Evolutionary conservation across 2,329 filamentous ascomycete genomes (phyloP).

Genomic region (Taxawa tesnikishii): DNA sequence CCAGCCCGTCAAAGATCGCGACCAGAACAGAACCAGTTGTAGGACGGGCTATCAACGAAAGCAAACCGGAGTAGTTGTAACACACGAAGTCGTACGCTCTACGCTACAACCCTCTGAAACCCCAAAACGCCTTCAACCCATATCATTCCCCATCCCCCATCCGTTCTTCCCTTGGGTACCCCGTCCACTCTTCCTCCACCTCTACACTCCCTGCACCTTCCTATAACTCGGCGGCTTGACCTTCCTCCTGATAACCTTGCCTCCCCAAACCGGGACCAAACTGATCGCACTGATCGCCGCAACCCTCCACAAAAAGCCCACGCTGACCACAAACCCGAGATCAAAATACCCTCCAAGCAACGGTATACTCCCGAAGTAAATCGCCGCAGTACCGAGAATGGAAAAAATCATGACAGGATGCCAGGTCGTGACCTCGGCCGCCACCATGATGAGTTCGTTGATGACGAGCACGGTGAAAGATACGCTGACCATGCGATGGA

Average conservation of each 20-base stretch:
- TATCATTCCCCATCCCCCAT: too few species aligned
- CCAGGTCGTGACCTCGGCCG: slow-evolving; percentile 93
- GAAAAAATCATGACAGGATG: slow-evolving; percentile 81
- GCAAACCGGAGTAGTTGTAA: too few species aligned
- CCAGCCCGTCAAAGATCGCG: too few species aligned
- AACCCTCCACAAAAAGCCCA: slow-evolving; percentile 83
- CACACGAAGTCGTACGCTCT: too few species aligned
- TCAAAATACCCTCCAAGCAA: slow-evolving; percentile 89
- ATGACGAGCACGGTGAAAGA: slow-evolving; percentile 85
- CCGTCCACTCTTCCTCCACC: not conserved
- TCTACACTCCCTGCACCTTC: slow-evolving; percentile 50
- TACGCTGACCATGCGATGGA: slow-evolving; percentile 64
- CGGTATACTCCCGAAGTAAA: slow-evolving; percentile 75
- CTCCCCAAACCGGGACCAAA: slow-evolving; percentile 74
- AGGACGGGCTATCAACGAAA: too few species aligned
- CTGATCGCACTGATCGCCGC: slow-evolving; percentile 67
- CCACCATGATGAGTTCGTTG: slow-evolving; percentile 96
- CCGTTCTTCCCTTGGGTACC: not conserved
- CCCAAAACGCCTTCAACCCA: too few species aligned
- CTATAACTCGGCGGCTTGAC: slow-evolving; percentile 89
- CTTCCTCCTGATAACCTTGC: slow-evolving; percentile 70
- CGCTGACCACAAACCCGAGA: slow-evolving; percentile 61
- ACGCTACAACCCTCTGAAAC: too few species aligned
- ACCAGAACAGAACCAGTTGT: too few species aligned
- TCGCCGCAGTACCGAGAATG: slow-evolving; percentile 66